phyloP scores from a whole-genome alignment of 768 basidiomycete genomes.

The Mycena epipterygia region DNA sequence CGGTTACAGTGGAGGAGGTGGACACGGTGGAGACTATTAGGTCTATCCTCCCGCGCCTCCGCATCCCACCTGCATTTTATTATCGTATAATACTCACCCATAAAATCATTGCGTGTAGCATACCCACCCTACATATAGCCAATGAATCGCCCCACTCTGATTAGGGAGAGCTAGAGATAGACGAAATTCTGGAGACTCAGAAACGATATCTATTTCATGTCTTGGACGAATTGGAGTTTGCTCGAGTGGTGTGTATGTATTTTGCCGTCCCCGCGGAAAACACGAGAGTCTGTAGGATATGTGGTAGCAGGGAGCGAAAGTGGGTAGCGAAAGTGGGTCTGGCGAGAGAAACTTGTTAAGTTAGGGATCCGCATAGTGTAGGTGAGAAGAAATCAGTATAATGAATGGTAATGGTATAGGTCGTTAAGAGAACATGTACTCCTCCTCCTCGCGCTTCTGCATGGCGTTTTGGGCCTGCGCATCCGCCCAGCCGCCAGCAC shows the following conservation, averaged over 20 bases:
- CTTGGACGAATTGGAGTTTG: no score
- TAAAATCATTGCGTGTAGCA: constrained; percentile 19
- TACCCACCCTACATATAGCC: not conserved
- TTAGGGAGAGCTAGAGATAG: no score
- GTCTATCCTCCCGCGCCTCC: not conserved
- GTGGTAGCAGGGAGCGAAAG: no score
- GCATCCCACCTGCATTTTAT: not conserved
- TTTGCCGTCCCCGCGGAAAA: no score
- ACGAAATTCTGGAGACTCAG: no score
- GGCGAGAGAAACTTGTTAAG: no score
- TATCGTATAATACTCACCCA: not conserved
- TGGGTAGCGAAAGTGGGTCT: no score
- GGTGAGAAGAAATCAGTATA: not conserved
- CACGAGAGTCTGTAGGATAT: no score
- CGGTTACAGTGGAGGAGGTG: not conserved
- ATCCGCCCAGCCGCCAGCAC: not conserved
- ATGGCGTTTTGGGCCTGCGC: not conserved
- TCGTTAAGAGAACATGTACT: not conserved
- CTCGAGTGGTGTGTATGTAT: no score
- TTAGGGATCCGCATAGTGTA: no score
- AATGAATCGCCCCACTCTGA: constrained; percentile 12
- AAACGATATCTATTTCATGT: no score
- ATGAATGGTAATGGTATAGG: not conserved
- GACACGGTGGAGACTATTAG: not conserved
- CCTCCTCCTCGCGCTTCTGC: not conserved